Evolutionary conservation across 495 filamentous ascomycete genomes (phyloP), one percentile per base, ranked within the genome.

Genomic region (Penicillium egyptiacum): DNA sequence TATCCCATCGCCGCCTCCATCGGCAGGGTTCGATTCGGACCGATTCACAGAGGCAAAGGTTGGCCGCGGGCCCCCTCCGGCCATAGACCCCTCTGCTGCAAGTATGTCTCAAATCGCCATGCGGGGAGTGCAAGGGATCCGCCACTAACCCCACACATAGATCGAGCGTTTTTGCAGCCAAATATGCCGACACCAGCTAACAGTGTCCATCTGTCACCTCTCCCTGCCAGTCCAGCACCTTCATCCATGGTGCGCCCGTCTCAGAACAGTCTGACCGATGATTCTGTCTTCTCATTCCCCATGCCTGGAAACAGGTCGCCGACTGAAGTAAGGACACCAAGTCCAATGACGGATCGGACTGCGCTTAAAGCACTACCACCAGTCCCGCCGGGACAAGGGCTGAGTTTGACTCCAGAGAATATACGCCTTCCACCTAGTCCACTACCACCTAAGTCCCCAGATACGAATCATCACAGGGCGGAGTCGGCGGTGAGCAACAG

Each of bases 201-300:
- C 58, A 89, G 83, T 66, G 71, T 78, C 35, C 81, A 79, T 23
- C 70, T 70, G 62, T 89, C 86, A 33, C 88, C 85, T 1, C 74
- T 80, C 5, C 75, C 75, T 8, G 61, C 69, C 22, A 46, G 51
- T 60, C 60, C 75, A 64, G 50, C 74, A 64, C 64, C 69, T 62
- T 70, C 77, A 70, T 66, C 73, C 43, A 75, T 78, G 7, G 67
- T 73, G 54, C 70, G 63, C 35, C 59, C 64, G 49, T 74, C 72
- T 4, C 65, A 72, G 31, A 75, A 77, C 41, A 83, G 75, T 59
- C 75, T 72, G 41, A 81, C 79, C 5, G 61, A 62, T 4, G 47
- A 65, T 46, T 59, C 71, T 46, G 78, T 83, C 0, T 88, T 89
- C 58, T 83, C 87, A 9, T 88, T 86, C 68, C 85, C 77, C 48